A percentile compares a stretch with the other conserved stretches of the same genome.
These are phyloP conservation scores for Xylaria acuta DNA, from an alignment of 495 filamentous ascomycete genomes.

Conservation along the genomic window DNA sequence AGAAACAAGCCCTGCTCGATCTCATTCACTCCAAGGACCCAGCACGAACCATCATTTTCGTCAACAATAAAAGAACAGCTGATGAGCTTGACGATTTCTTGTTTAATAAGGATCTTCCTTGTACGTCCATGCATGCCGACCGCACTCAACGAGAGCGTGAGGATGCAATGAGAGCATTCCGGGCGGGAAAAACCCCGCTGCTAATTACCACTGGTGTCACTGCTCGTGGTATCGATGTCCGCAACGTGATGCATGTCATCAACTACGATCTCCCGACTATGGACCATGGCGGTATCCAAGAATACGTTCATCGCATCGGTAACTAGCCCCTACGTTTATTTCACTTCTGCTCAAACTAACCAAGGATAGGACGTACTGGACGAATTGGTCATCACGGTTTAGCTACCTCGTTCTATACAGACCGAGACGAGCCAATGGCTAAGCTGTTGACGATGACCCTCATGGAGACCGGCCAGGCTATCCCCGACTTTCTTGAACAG, in stretches of 20 bases:
- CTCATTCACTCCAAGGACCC: slow-evolving; percentile 71
- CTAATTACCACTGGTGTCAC: slow-evolving; percentile 84
- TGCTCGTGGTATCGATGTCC: slow-evolving; percentile 89
- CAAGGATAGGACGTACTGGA: slow-evolving; percentile 80
- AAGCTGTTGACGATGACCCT: slow-evolving; percentile 76
- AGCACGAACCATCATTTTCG: slow-evolving; percentile 87
- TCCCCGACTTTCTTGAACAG: slow-evolving; percentile 81
- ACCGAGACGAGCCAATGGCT: slow-evolving; percentile 70
- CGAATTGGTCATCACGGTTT: slow-evolving; percentile 88
- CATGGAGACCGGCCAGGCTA: slow-evolving; percentile 73
- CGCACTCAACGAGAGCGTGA: slow-evolving; percentile 93
- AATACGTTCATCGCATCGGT: slow-evolving; percentile 96
- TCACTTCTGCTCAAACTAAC: slow-evolving; percentile 27
- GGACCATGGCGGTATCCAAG: slow-evolving; percentile 82
- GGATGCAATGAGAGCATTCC: slow-evolving; percentile 89
- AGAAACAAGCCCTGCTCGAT: slow-evolving; percentile 74
- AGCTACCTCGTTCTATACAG: slow-evolving; percentile 86
- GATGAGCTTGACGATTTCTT: slow-evolving; percentile 88
- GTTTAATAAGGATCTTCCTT: slow-evolving; percentile 77
- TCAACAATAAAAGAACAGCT: slow-evolving; percentile 75
- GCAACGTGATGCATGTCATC: slow-evolving; percentile 86
- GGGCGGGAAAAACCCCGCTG: slow-evolving; percentile 72
- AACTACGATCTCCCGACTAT: slow-evolving; percentile 84
- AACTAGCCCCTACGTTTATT: slow-evolving; percentile 35
- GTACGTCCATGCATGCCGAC: slow-evolving; percentile 83